Base-by-base conservation (phyloP, 768 basidiomycete species). In the Boletus subcaerulescens region DNA sequence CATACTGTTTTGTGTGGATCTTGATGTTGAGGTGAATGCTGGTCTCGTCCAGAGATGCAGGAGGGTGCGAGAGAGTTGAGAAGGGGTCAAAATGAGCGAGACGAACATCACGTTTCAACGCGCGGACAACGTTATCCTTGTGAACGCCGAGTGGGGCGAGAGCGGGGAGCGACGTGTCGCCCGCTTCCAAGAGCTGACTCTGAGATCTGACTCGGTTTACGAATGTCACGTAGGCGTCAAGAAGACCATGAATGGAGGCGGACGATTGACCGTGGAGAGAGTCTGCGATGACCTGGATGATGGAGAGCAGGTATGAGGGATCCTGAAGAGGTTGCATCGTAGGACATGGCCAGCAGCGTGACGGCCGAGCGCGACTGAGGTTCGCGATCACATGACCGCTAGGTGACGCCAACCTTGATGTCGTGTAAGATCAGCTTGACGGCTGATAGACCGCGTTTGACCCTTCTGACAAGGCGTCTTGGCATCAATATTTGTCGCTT, bases 211-310 rank as follows among this genome's bases (percentile, higher is more conserved):
- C 68, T 26, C 80, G 76, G 29, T 67, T 66, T 0, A 77, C 76
- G 41, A 88, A 73, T 0, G 76, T 72, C 58, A 69, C 73, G 61
- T 88, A 88, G 12, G 86, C 84, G 63, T 89, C 85, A 39, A 77
- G 70, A 55, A 87, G 69, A 65, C 85, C 83, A 59, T 83, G 81
- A 26, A 72, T 53, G 1, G 78, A 73, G n/a, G 80, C 67, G 32
- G 66, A 58, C 8, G 71, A 67, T 2, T 66, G 63, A 24, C 77
- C 72, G n/a, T 71, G 64, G 24, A 76, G 58, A 4, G 83, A 81
- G 55, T 77, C 76, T 10, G 74, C 50, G 38, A 87, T 73, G 12
- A 78, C 80, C 43, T 74, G 69, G 15, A 83, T 59, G 41, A 79
- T 72, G 1, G 82, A 79, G 22, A 64, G 67, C 36, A 84, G 63